Evolutionary conservation across 2,329 filamentous ascomycete genomes (phyloP), one percentile per base, ranked within the genome.

Genomic region (Xenoacremonium recifei): DNA sequence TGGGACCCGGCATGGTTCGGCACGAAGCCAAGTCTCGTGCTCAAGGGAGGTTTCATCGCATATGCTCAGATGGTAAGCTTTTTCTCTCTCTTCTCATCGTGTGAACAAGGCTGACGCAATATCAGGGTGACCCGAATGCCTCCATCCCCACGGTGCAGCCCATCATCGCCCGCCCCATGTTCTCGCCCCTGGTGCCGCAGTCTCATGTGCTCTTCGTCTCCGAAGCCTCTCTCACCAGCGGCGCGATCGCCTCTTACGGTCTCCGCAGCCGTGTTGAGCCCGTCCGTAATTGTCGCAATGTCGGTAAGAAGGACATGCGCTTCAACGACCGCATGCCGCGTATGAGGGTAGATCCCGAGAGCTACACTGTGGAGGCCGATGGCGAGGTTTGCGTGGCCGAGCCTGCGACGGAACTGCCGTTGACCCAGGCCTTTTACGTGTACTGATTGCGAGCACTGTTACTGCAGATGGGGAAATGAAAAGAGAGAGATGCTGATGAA

Each of bases 341-440:
- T 69, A 96, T 97, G 88, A 82, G 74, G 57, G 91, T 97, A 46
- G 91, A 97, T 64, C 87, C 92, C 5, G 92, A 97, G 75, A 84
- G 79, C 58, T 97, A 96, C 70, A 79, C 74, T 13, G 91, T 96
- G 19, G 84, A 92, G 69, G 91, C 91, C 2, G 89, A 96, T 66
- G 90, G 88, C 0, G 67, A 79, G 64, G 70, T 83, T 25, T 91
- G 87, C 60, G 76, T 71, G 31, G 89, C 89, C 0, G 87, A 85
- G 65, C 87, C 90, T 4, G 80, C 86, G 17, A 73, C 74, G 19
- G 74, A 61, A 38, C 64, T 96, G 65, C 90, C 90, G 6, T 71
- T 96, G 61, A 82, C 85, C 45, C 89, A 95, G 71, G 72, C 68
- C 12, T 91, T 79, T 60, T 95, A 83, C 64, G 80, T 91, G 38